Percentiles rank a stretch among this genome's conserved stretches.
Evolutionary conservation across 1,139 yeast genomes (phyloP).

Genomic region (Hanseniaspora gamundiae): DNA sequence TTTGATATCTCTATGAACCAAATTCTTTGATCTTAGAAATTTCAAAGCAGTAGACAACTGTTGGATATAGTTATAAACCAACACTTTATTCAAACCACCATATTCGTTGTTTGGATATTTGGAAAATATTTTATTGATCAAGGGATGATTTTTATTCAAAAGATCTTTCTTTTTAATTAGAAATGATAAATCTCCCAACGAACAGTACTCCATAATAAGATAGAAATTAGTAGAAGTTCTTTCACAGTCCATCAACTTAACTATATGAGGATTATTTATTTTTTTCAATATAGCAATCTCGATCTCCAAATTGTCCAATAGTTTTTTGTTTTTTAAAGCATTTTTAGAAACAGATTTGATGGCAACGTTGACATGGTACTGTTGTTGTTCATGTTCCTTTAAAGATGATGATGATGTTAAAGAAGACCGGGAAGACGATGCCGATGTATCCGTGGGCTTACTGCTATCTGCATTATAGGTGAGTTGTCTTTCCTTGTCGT

Average conservation of each 20-base stretch:
- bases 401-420: slow-evolving; percentile 14
- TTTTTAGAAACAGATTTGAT: slow-evolving; percentile 79
- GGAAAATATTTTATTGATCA: slow-evolving; percentile 60
- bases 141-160: slow-evolving; percentile 64
- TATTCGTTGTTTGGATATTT: slow-evolving; percentile 63
- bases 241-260: slow-evolving; percentile 68
- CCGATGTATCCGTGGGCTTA: too few relatives aligned
- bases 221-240: slow-evolving; percentile 74
- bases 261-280: slow-evolving; percentile 88
- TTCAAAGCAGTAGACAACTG: slow-evolving; percentile 77
- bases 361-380: slow-evolving; percentile 46
- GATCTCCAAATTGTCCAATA: slow-evolving; percentile 79
- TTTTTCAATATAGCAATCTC: slow-evolving; percentile 80
- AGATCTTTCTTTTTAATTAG: slow-evolving; percentile 70
- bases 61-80: slow-evolving; percentile 74
- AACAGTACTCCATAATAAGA: slow-evolving; percentile 93
- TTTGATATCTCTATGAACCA: slow-evolving; percentile 88
- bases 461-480: slow-evolving; percentile 11
- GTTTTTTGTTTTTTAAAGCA: slow-evolving; percentile 71
- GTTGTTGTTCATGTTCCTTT: background rate
- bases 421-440: slow-evolving; percentile 8
- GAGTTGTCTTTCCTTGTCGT: slow-evolving; percentile 3
- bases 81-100: slow-evolving; percentile 66
- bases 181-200: slow-evolving; percentile 84
- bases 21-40: slow-evolving; percentile 68